phyloP scores from a whole-genome alignment of 2,329 filamentous ascomycete species.

The Trichoderma pleuroti region DNA sequence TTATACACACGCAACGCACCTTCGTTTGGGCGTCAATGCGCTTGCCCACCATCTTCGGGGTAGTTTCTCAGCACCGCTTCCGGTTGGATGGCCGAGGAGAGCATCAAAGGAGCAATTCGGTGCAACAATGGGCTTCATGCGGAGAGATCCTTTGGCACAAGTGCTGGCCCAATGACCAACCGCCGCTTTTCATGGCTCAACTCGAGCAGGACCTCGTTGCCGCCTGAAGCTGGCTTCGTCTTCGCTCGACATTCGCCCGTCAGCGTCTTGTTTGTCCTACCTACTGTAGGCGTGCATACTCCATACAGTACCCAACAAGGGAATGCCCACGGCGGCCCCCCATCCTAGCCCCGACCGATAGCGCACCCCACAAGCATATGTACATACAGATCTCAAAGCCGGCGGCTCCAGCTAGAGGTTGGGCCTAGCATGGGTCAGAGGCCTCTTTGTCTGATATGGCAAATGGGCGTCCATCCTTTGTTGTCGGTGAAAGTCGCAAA shows the following conservation, averaged over 20 bases:
- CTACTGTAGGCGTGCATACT: neutral
- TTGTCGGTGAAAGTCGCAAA: conserved; percentile 15
- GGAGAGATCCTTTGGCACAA: neutral
- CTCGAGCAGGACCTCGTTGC: neutral
- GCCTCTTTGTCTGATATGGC: conserved; percentile 2
- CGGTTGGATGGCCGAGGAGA: neutral
- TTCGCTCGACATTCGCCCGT: neutral
- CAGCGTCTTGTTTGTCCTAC: neutral
- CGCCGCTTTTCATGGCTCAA: neutral
- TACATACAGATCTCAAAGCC: conserved; percentile 11
- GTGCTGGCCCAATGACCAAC: neutral
- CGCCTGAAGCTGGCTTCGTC: neutral
- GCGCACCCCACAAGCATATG: conserved; percentile 10
- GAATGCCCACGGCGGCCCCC: neutral
- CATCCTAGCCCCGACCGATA: neutral
- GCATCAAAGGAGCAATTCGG: neutral
- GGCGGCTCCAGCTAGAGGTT: conserved; percentile 7
- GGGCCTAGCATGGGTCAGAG: conserved; percentile 5
- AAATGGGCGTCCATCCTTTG: neutral
- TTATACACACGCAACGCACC: neutral
- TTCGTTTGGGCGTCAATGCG: neutral
- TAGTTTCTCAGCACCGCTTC: neutral
- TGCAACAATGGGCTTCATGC: neutral
- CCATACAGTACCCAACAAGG: conserved; percentile 14
- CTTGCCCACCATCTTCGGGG: neutral